phyloP scores from a whole-genome alignment of 495 filamentous ascomycete genomes.

The Amorphotheca resinae region DNA sequence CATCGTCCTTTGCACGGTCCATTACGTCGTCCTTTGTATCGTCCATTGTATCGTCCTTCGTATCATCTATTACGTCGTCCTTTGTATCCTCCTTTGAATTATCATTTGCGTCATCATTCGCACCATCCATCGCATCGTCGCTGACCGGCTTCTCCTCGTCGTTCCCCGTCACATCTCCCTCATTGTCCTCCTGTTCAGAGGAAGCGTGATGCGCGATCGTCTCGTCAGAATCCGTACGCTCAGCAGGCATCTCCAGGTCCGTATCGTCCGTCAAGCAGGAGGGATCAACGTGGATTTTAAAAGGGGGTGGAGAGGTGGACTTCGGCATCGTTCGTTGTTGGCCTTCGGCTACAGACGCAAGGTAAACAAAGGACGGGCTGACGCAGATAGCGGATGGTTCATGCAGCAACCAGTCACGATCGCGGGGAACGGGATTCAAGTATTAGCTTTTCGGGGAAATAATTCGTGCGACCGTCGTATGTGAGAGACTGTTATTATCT shows the following conservation, averaged over 20 bases:
- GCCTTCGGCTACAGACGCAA: no score
- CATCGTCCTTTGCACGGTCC: no score
- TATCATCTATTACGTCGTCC: slow-evolving; percentile 1
- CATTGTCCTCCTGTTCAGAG: slow-evolving; percentile 6
- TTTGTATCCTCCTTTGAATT: slow-evolving; percentile 1
- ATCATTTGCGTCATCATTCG: slow-evolving; percentile 3
- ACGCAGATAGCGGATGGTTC: slow-evolving; percentile 4
- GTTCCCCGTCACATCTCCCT: slow-evolving; percentile 2
- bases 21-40: neutral
- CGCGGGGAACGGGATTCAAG: no score
- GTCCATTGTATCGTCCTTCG: slow-evolving; percentile 1
- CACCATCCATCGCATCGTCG: slow-evolving; percentile 4
- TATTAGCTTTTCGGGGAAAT: no score
- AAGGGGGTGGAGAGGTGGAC: slow-evolving; percentile 23
- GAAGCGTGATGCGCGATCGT: slow-evolving; percentile 15
- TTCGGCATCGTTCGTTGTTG: slow-evolving; percentile 14
- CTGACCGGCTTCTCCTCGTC: slow-evolving; percentile 4
- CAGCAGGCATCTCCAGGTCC: slow-evolving; percentile 19
- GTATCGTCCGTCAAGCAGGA: slow-evolving; percentile 28
- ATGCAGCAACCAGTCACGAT: slow-evolving; percentile 19
- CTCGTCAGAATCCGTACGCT: slow-evolving; percentile 8
- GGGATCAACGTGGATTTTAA: slow-evolving; percentile 31
- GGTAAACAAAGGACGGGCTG: slow-evolving; percentile 5
- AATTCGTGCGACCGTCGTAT: no score
- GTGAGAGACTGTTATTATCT: no score